These are phyloP conservation scores for Candida sphagnicola DNA, from an alignment of 805 yeast genomes.

Conservation along the genomic window DNA sequence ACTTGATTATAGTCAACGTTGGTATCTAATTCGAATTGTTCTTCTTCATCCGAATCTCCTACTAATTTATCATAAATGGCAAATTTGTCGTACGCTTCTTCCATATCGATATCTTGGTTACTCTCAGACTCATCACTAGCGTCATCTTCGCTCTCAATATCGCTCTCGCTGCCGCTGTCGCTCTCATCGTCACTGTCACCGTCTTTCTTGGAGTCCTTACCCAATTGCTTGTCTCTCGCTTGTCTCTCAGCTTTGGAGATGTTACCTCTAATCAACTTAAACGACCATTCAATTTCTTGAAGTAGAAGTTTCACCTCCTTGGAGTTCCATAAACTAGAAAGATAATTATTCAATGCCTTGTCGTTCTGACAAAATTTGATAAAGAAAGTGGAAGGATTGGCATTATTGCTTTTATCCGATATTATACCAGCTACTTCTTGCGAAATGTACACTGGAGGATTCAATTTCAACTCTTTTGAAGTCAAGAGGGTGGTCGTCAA, in stretches of 20 bases:
- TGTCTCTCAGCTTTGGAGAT: slow-evolving; percentile 35
- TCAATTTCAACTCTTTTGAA: slow-evolving; percentile 22
- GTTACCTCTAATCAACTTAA: slow-evolving; percentile 46
- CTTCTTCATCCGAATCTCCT: slow-evolving; percentile 42
- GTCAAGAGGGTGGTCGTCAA: slow-evolving; percentile 23
- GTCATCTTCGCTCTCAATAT: slow-evolving; percentile 10
- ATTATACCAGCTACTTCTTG: slow-evolving; percentile 22
- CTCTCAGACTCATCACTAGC: slow-evolving; percentile 8
- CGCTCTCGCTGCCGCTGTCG: slow-evolving; percentile 17
- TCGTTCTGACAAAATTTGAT: slow-evolving; percentile 36
- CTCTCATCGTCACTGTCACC: slow-evolving; percentile 21
- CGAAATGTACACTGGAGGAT: slow-evolving; percentile 34
- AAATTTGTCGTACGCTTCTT: slow-evolving; percentile 27
- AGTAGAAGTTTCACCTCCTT: slow-evolving; percentile 32
- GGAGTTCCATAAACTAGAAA: slow-evolving; percentile 47
- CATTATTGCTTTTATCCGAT: slow-evolving; percentile 20
- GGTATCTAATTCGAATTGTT: slow-evolving; percentile 27
- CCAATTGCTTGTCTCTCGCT: slow-evolving; percentile 20
- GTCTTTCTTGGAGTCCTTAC: slow-evolving; percentile 17
- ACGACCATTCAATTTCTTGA: slow-evolving; percentile 39
- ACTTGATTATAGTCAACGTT: slow-evolving; percentile 51
- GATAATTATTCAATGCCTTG: slow-evolving; percentile 39
- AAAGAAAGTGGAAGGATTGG: slow-evolving; percentile 48
- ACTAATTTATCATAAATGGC: slow-evolving; percentile 36
- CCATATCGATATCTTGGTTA: slow-evolving; percentile 15